These are phyloP conservation scores for Zoysia matrella DNA, from an alignment of 202 grass and related monocot genomes.

Conservation along the genomic window DNA sequence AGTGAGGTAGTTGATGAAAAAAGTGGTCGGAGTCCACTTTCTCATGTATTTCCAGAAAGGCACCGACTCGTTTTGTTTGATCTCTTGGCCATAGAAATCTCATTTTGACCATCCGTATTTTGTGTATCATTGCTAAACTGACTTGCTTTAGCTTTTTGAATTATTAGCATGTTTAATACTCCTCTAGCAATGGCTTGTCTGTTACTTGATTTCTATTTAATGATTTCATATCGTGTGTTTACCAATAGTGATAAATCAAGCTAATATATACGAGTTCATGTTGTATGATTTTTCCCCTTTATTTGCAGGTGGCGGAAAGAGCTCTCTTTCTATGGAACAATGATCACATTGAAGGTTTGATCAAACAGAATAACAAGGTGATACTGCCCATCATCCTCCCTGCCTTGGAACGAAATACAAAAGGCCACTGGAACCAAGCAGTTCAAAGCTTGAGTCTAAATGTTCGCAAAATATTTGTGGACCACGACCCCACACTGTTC, in stretches of 20 bases:
- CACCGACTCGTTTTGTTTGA: not conserved
- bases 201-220: not conserved
- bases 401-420: slow-evolving; percentile 71
- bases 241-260: too few relatives aligned
- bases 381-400: slow-evolving; percentile 80
- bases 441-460: slow-evolving; percentile 88
- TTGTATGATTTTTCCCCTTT: slow-evolving; percentile 29
- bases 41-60: slow-evolving; percentile 4
- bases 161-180: not conserved
- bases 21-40: not conserved
- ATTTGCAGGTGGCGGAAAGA: slow-evolving; percentile 79
- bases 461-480: slow-evolving; percentile 76
- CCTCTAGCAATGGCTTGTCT: not conserved
- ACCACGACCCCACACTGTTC: slow-evolving; percentile 75
- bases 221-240: too few relatives aligned
- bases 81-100: slow-evolving; percentile 6
- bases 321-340: slow-evolving; percentile 96
- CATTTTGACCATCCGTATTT: not conserved
- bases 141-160: slow-evolving; percentile 9
- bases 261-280: not conserved
- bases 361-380: slow-evolving; percentile 54
- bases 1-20: not conserved
- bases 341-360: slow-evolving; percentile 53
- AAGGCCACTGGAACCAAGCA: slow-evolving; percentile 80
- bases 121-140: not conserved